Percentiles rank a stretch among this genome's conserved stretches.
phyloP scores from a whole-genome alignment of 805 yeast genomes.

The Wickerhamiella hasegawae region DNA sequence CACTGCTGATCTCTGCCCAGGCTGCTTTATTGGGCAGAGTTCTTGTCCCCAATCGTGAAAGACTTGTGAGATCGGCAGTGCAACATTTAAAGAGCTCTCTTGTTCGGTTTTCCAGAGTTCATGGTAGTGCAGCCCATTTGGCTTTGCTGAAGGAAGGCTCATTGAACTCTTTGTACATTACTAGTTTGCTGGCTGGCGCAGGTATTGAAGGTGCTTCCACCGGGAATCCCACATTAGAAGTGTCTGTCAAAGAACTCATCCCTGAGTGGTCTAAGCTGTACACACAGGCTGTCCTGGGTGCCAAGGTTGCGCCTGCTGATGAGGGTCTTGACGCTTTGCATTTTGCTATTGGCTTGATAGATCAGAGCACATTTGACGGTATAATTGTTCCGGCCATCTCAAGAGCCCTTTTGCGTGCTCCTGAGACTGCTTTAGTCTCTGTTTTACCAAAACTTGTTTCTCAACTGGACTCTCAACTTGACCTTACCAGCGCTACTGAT shows the following conservation, averaged over 20 bases:
- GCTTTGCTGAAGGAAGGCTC: slow-evolving; percentile 1
- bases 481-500: slow-evolving; percentile 26
- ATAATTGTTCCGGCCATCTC: slow-evolving; percentile 46
- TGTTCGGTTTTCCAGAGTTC: not conserved
- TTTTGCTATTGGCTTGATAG: slow-evolving; percentile 27
- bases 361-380: slow-evolving; percentile 24
- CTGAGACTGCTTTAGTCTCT: slow-evolving; percentile 48
- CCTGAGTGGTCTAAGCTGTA: slow-evolving; percentile 14
- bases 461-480: slow-evolving; percentile 23
- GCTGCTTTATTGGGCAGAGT: slow-evolving; percentile 1
- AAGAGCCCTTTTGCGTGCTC: slow-evolving; percentile 60
- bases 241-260: not conserved
- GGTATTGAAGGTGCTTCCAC: slow-evolving; percentile 1
- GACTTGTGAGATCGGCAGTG: slow-evolving; percentile 1
- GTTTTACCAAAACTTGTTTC: slow-evolving; percentile 37
- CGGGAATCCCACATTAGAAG: not conserved
- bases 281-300: slow-evolving; percentile 18
- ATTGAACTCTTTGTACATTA: not conserved
- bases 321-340: slow-evolving; percentile 21
- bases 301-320: slow-evolving; percentile 14
- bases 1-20: slow-evolving; percentile 1
- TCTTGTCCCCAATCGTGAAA: slow-evolving; percentile 1
- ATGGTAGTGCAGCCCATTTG: slow-evolving; percentile 1
- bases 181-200: slow-evolving; percentile 3
- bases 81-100: slow-evolving; percentile 1